Base-by-base conservation (phyloP, 2,329 filamentous ascomycete species). In the Metarhizium brunneum region DNA sequence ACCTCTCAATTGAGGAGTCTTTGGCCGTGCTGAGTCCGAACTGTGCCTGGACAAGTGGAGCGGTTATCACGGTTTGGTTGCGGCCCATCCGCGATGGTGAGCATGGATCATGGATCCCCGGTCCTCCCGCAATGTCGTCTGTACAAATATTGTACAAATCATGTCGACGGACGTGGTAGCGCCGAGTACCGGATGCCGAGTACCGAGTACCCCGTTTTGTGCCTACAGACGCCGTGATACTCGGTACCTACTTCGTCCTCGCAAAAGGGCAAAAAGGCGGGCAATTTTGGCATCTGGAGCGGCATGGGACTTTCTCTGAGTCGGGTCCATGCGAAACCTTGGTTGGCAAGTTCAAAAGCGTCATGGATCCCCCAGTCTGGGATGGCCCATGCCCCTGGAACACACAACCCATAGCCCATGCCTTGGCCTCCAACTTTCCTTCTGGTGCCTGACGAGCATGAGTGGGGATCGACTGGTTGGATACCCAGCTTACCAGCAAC, bases 391-490 rank as follows among this genome's bases (percentile, higher is more conserved):
- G 36, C 36, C 32, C 38, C 54, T 50, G 38, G 14, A 16, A 13
- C 29, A 18, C 4, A 10, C 29, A 35, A 35, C 47, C 47, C 54
- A 55, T 42, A 42, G 35, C 35, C 50, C 50, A 29, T 6, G 35
- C 16, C 40, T 25, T 40, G 18, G 40, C 49, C 40, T 48, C 25
- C 45, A 48, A 30, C 45, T 18, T 49, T 48, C n/a, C 43, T 52
- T 30, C 42, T 53, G 32, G 50, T 56, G 43, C 54, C 54, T 56
- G 54, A 45, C 45, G 50, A 56, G 48, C 30, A 40, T 48, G 20
- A 16, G 25, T 48, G 45, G 25, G 25, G 45, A 48, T 45, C 42
- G n/a, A 45, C 42, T 18, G 42, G n/a, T 48, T 48, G 49, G 54
- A 30, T 40, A 13, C 25, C 6, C 18, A 20, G 18, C 20, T 35